These are phyloP conservation scores for Yarrowia yakushimensis DNA, from an alignment of 805 yeast species.

Conservation along the genomic window DNA sequence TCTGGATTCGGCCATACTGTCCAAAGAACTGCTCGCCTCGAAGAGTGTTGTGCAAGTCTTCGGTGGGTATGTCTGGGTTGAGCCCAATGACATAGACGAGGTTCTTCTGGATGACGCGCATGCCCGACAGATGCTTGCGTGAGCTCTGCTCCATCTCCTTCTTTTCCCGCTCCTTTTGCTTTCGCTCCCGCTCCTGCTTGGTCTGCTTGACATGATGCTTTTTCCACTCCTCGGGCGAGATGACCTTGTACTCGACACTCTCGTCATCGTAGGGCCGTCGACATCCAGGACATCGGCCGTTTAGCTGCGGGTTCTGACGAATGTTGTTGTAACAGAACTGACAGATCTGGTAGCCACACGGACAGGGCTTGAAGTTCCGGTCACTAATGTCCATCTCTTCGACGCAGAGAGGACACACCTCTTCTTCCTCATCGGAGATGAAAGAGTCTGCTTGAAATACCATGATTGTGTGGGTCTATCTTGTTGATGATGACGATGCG, in stretches of 20 bases:
- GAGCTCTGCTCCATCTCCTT: constrained; percentile 81
- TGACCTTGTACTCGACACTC: constrained; percentile 77
- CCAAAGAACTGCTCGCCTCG: constrained; percentile 94
- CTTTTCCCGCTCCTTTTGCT: constrained; percentile 84
- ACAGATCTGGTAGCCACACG: constrained; percentile 98
- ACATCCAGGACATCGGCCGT: constrained; percentile 97
- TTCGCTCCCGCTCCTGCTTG: constrained; percentile 66
- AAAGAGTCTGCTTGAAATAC: constrained; percentile 22
- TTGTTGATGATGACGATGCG: background rate
- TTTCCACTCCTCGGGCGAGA: constrained; percentile 84
- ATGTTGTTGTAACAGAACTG: constrained; percentile 98
- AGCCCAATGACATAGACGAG: constrained; percentile 94
- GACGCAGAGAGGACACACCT: constrained; percentile 78
- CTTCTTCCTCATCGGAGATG: constrained; percentile 24
- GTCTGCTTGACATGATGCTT: constrained; percentile 75
- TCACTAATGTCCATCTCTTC: constrained; percentile 98
- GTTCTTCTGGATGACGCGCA: constrained; percentile 97
- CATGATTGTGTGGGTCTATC: constrained; percentile 3
- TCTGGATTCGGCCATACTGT: constrained; percentile 94
- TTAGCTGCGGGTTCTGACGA: constrained; percentile 89
- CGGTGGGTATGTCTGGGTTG: constrained; percentile 81
- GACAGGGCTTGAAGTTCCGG: constrained; percentile 97
- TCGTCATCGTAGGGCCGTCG: constrained; percentile 92
- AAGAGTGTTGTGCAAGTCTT: constrained; percentile 74
- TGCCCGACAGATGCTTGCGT: constrained; percentile 91